These are phyloP conservation scores for Scedosporium apiospermum DNA, from an alignment of 2,329 filamentous ascomycete species.

Conservation along the genomic window DNA sequence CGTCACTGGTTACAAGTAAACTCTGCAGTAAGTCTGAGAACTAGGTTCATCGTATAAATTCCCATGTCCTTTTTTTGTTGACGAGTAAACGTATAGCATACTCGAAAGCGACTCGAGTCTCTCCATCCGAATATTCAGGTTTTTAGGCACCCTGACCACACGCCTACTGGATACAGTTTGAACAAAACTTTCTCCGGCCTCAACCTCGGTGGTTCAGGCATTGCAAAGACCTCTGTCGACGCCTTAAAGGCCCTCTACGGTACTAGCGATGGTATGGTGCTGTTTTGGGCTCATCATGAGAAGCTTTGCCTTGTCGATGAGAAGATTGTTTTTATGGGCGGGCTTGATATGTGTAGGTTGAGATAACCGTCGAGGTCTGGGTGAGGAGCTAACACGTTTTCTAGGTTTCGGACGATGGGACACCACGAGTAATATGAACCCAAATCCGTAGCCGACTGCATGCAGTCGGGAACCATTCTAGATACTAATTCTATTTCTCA, in stretches of 20 bases:
- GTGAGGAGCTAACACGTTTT: neutral
- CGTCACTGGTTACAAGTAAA: constrained; percentile 11
- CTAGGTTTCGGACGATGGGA: constrained; percentile 76
- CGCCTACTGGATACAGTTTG: constrained; percentile 61
- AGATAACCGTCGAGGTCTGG: neutral
- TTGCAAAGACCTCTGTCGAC: constrained; percentile 60
- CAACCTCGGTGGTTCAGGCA: constrained; percentile 37
- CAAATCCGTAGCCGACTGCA: neutral
- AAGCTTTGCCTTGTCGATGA: constrained; percentile 79
- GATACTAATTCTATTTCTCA: constrained; percentile 14
- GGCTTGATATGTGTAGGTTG: constrained; percentile 63
- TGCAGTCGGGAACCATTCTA: constrained; percentile 1
- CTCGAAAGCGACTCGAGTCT: constrained; percentile 66
- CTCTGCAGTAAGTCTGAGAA: constrained; percentile 12
- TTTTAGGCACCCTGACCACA: constrained; percentile 83
- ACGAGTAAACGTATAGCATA: constrained; percentile 48
- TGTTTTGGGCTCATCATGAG: constrained; percentile 92
- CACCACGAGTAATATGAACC: constrained; percentile 50
- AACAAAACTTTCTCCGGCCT: constrained; percentile 43
- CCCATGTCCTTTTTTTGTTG: neutral
- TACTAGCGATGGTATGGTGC: constrained; percentile 66
- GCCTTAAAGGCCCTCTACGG: constrained; percentile 74
- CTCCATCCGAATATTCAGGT: constrained; percentile 79
- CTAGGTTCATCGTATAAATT: neutral
- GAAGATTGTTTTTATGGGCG: constrained; percentile 80